Base-by-base conservation (phyloP, 192 early-diverging fungal species). In the Linnemannia zychae region DNA sequence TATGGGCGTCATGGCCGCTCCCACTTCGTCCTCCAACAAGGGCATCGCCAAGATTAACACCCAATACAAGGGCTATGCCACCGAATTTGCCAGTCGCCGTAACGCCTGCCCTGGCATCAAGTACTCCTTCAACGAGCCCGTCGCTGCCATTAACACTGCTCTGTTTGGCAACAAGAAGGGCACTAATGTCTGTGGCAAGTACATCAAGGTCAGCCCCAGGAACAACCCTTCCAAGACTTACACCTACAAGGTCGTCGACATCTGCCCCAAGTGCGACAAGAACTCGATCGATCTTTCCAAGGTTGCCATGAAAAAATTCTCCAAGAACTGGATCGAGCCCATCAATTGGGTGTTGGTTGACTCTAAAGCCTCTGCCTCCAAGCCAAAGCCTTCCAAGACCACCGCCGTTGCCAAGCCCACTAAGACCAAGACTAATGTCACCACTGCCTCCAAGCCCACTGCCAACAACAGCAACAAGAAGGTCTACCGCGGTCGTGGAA, bases 401-500 rank as follows among this genome's bases (percentile, higher is more conserved):
- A 7, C 50, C 11, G 49, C 22, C 6, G 44, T 28, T 24, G 38
- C 69, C 28, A 48, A 44, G n/a, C 38, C 71, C 46, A 18, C 71
- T 46, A 48, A 76, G 47, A 37, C 44, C 16, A n/a, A n/a, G n/a
- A n/a, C n/a, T n/a, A n/a, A n/a, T n/a, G n/a, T n/a, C n/a, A 28
- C 66, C 9, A 15, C 48, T n/a, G 20, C 36, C 15, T 65, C 74
- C 46, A 68, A 68, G 67, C 6, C 33, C 20, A 67, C 44, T 15
- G 18, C 28, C 40, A 66, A n/a, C 20, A 24, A 37, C 36, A 65
- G 47, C 33, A 63, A 63, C 40, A 76, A 48, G 12, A 72, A 40
- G 72, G 52, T 28, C 47, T 84, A 53, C 60, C 70, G 38, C 53
- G 83, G 83, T 38, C 83, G 77, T 46, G 83, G 83, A 31, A 85